These are phyloP conservation scores for Suhomyces pyralidae DNA, from an alignment of 805 yeast genomes.

Conservation along the genomic window DNA sequence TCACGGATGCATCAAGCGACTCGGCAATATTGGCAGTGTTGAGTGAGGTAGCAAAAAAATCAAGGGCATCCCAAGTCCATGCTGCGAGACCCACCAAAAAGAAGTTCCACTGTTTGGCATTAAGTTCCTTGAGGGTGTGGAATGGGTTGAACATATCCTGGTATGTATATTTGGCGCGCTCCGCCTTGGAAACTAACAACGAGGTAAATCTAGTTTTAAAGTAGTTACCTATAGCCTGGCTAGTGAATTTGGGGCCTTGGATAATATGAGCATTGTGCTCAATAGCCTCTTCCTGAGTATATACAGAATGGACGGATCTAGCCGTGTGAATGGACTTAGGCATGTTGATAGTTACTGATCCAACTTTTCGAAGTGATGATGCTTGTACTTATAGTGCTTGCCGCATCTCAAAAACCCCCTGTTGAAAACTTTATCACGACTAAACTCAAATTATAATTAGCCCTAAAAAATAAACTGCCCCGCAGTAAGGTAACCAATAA, in stretches of 20 bases:
- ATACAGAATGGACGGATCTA: conserved; percentile 6
- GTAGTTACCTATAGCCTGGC: conserved; percentile 32
- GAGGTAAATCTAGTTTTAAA: conserved; percentile 47
- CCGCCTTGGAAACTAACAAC: conserved; percentile 46
- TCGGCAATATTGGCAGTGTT: conserved; percentile 48
- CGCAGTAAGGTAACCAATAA: too few relatives aligned
- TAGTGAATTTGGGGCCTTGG: conserved; percentile 30
- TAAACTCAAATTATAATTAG: too few relatives aligned
- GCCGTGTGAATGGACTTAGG: conserved; percentile 2
- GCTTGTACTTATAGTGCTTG: background rate
- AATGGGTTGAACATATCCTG: conserved; percentile 58
- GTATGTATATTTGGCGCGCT: conserved; percentile 32
- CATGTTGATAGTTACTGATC: background rate
- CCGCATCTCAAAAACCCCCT: too few relatives aligned
- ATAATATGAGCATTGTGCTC: conserved; percentile 10
- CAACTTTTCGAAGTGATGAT: background rate
- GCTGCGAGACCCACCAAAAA: conserved; percentile 52
- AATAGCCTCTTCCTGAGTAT: conserved; percentile 9
- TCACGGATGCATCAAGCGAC: conserved; percentile 43
- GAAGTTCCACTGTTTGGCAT: conserved; percentile 54
- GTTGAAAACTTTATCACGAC: too few relatives aligned
- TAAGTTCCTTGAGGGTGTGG: conserved; percentile 49
- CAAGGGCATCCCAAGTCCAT: conserved; percentile 69
- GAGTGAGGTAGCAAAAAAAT: conserved; percentile 56
- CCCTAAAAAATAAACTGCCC: too few relatives aligned